A percentile compares a stretch with the other conserved stretches of the same genome.
Conservation (phyloP, 495 filamentous ascomycete species). For the Hyaloscypha bicolor region DNA sequence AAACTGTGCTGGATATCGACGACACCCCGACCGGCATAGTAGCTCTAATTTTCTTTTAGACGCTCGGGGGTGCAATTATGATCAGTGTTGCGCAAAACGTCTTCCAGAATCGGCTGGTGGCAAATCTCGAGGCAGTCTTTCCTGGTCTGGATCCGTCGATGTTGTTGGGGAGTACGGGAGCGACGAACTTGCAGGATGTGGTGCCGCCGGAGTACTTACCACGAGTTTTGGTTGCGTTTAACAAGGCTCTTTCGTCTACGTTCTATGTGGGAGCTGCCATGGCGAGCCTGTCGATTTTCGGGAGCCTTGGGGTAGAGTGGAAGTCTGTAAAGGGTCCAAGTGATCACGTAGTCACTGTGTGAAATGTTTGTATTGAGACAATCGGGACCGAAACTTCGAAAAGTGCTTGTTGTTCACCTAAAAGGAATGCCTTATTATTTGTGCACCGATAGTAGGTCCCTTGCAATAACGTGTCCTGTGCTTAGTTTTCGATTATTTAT, state of each 20-base stretch:
- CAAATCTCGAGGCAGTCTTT: constrained; percentile 40
- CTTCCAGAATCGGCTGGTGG: constrained; percentile 55
- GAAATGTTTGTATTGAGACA: no score
- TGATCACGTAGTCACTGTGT: neutral
- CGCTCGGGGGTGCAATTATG: constrained; percentile 64
- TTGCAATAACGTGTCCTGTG: no score
- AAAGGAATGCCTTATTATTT: no score
- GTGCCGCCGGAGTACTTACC: constrained; percentile 50
- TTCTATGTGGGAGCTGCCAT: constrained; percentile 71
- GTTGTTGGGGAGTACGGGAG: constrained; percentile 48
- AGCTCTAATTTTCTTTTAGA: constrained; percentile 62
- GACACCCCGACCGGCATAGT: constrained; percentile 62
- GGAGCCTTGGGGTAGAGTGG: constrained; percentile 68
- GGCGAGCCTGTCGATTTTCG: constrained; percentile 59
- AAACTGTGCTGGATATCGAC: constrained; percentile 46
- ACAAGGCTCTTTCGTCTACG: constrained; percentile 61
- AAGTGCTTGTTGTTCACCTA: no score
- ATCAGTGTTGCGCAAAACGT: constrained; percentile 62
- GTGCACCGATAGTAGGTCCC: no score
- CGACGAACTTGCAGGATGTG: constrained; percentile 47
- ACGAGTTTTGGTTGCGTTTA: constrained; percentile 66
- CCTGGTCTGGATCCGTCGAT: constrained; percentile 43
- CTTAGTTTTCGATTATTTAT: no score
- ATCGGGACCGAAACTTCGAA: no score
- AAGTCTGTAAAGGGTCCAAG: constrained; percentile 62